Conservation (phyloP, 495 filamentous ascomycete species). For the Xylaria castorea region DNA sequence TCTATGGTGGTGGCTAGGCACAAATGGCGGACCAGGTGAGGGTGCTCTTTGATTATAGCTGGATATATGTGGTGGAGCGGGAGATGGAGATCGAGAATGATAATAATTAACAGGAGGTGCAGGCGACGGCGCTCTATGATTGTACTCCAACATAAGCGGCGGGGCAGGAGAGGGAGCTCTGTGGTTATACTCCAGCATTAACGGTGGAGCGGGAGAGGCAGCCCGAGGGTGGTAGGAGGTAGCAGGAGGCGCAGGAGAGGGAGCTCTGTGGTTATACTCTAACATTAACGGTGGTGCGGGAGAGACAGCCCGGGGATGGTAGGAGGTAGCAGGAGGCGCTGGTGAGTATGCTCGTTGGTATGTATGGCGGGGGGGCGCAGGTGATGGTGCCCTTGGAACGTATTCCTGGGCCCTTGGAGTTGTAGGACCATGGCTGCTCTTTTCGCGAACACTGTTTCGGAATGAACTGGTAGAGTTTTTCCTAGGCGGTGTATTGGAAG, state of each 20-base stretch:
- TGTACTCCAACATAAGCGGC: conserved; percentile 29
- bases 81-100: conserved; percentile 26
- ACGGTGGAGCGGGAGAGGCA: conserved; percentile 41
- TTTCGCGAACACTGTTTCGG: conserved; percentile 34
- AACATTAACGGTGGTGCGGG: conserved; percentile 44
- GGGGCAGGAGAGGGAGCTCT: conserved; percentile 64
- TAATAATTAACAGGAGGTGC: conserved; percentile 50
- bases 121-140: conserved; percentile 50
- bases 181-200: conserved; percentile 40
- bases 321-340: conserved; percentile 40
- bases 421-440: conserved; percentile 34
- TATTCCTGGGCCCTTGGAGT: conserved; percentile 41
- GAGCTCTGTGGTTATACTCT: conserved; percentile 52
- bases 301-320: conserved; percentile 41
- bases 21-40: conserved; percentile 48
- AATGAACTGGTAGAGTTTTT: conserved; percentile 46
- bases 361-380: conserved; percentile 34
- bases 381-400: conserved; percentile 42
- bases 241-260: conserved; percentile 48
- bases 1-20: conserved; percentile 52
- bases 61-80: conserved; percentile 19
- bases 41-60: conserved; percentile 8
- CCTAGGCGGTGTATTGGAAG: conserved; percentile 45
- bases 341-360: conserved; percentile 25
- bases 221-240: neutral